Base-by-base conservation (phyloP, 768 basidiomycete genomes). In the Leccinum fibrillosum region DNA sequence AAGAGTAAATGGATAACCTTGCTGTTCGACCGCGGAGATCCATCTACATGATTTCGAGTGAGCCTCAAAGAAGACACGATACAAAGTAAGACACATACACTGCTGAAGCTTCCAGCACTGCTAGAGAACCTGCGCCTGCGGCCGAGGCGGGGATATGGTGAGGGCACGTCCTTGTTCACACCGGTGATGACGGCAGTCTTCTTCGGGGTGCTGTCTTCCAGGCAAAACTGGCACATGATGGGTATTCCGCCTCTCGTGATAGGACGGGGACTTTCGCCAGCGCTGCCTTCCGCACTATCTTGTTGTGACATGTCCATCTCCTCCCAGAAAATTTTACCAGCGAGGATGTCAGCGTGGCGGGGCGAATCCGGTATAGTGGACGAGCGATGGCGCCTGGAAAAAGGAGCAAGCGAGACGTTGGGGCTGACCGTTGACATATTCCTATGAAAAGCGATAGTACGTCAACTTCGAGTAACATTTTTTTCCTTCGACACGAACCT, bases 281-380 rank as follows among this genome's bases (percentile, higher is more conserved):
- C 35, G 71, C 80, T 25, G 74, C 77, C 56, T 58, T 66, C 62
- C 58, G 67, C 42, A 39, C 62, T 73, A 51, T 79, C 77, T 12
- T 62, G 66, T 19, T 76, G 75, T 15, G 75, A 71, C 13, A 65
- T 70, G 49, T 79, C 79, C 39, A 73, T 73, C 53, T 80, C 69
- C 23, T 75, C 81, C 77, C 82, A 83, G 59, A 82, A 82, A 32
- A 82, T 67, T 59, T 74, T 82, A 19, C 86, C 86, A 9, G 86
- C 80, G 26, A 89, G 76, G 56, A 89, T 89, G 65, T 90, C 88
- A 25, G 82, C 80, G 13, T 86, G 86, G 15, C 79, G 80, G n/a
- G 84, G 84, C 23, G 79, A 76, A 62, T 77, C 68, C 50, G 70
- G 57, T 59, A 64, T n/a, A 56, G 67, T 63, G 59, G 69, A 55